Percentiles rank a stretch among this genome's conserved stretches.
Conservation (phyloP, 2,329 filamentous ascomycete species). For the Kalaharituber pfeilii region DNA sequence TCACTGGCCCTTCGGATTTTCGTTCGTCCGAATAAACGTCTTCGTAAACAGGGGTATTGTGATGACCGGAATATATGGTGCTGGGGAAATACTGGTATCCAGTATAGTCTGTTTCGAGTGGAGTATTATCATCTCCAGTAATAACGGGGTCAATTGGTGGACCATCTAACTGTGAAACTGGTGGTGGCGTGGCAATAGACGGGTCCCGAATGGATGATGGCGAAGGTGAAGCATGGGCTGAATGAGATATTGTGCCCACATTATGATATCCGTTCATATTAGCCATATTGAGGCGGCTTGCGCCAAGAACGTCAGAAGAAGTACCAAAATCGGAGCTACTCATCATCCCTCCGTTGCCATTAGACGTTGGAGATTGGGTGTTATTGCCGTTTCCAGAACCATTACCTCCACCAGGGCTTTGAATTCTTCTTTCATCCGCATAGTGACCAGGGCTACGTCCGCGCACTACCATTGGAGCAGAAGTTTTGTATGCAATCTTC, state of each 20-base stretch:
- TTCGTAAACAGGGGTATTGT: constrained; percentile 15
- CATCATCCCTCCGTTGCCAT: constrained; percentile 30
- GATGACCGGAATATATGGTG: constrained; percentile 12
- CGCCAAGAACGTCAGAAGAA: constrained; percentile 18
- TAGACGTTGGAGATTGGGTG: constrained; percentile 20
- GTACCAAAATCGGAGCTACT: constrained; percentile 28
- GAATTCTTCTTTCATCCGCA: constrained; percentile 47
- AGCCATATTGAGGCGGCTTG: constrained; percentile 28
- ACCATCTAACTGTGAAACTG: constrained; percentile 13
- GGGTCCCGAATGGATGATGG: constrained; percentile 35
- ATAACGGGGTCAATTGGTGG: constrained; percentile 17
- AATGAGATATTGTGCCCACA: constrained; percentile 26
- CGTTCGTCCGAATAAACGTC: constrained; percentile 15
- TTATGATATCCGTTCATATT: constrained; percentile 28
- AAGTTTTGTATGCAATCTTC: constrained; percentile 54
- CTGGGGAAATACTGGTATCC: constrained; percentile 17
- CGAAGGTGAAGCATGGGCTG: constrained; percentile 34
- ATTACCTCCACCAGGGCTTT: constrained; percentile 45
- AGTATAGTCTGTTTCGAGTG: constrained; percentile 11
- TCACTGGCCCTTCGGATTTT: constrained; percentile 17
- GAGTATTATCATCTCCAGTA: constrained; percentile 11
- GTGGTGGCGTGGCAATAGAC: constrained; percentile 37
- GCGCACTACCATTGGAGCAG: constrained; percentile 71
- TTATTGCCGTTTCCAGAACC: constrained; percentile 30
- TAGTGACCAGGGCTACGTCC: constrained; percentile 70